Evolutionary conservation across 2,329 filamentous ascomycete genomes (phyloP).

Genomic region (Fusarium continuum): DNA sequence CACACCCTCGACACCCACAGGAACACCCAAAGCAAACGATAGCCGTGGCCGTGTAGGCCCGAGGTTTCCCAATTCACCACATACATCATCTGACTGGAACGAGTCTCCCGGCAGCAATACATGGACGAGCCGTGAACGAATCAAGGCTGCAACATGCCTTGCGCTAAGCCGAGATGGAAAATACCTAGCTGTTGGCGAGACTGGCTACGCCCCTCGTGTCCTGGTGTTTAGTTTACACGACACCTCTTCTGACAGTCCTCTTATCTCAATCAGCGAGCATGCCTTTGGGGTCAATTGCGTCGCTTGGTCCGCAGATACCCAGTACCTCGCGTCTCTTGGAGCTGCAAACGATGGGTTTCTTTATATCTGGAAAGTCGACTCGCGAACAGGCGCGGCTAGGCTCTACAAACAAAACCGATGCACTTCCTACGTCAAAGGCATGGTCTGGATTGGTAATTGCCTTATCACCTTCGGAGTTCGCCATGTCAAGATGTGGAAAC

Average conservation of each 20-base stretch:
- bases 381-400: slow-evolving; percentile 80
- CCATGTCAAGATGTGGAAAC: slow-evolving; percentile 92
- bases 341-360: slow-evolving; percentile 92
- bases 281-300: slow-evolving; percentile 88
- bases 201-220: slow-evolving; percentile 90
- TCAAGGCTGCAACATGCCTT: slow-evolving; percentile 93
- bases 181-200: slow-evolving; percentile 92
- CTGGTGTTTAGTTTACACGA: slow-evolving; percentile 89
- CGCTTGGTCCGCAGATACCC: slow-evolving; percentile 88
- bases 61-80: slow-evolving; percentile 58
- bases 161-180: slow-evolving; percentile 87
- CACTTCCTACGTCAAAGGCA: slow-evolving; percentile 83
- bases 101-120: slow-evolving; percentile 75
- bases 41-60: slow-evolving; percentile 66
- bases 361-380: slow-evolving; percentile 87
- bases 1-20: slow-evolving; percentile 59
- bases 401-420: slow-evolving; percentile 90
- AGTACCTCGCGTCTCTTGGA: slow-evolving; percentile 87
- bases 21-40: slow-evolving; percentile 70
- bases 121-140: slow-evolving; percentile 88
- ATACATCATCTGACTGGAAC: slow-evolving; percentile 59
- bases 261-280: slow-evolving; percentile 89
- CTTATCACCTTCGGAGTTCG: slow-evolving; percentile 89
- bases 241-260: slow-evolving; percentile 78
- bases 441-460: slow-evolving; percentile 88